Base-by-base conservation (phyloP, 2,329 filamentous ascomycete genomes). In the Calonectria pseudoreteaudii region DNA sequence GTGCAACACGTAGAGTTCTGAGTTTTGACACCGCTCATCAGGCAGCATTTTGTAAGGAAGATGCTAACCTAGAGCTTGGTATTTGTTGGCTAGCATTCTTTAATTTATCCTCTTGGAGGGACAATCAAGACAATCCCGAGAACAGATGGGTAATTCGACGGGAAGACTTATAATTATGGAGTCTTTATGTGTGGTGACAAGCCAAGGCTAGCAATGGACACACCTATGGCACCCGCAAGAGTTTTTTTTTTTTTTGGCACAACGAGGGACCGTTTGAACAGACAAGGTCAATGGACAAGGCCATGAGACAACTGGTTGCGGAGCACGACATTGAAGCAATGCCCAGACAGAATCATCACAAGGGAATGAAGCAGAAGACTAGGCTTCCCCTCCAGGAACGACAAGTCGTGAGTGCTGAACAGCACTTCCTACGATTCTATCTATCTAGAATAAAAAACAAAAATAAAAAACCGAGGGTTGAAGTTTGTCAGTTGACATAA, bases 401-500 rank as follows among this genome's bases (percentile, higher is more conserved):
- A 16, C 18, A 13, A 18, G 52, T n/a, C 9, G 18, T 41, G 9
- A 10, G 36, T 41, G 36, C n/a, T 47, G 16, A 8, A 18, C 16
- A 20, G 18, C 34, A 36, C 44, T 23, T 6, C 18, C 30, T 67
- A 65, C 56, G 7, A 28, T 13, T 60, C 56, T 70, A 18, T 60
- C 56, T 70, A 73, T 41, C 53, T 53, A 62, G 18, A 4, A 60
- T 20, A 20, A 60, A 65, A 50, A 38, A 14, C 44, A 64, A 65
- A 31, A 64, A n/a, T n/a, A 68, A 74, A 68, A 65, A 23, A 52
- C 73, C 20, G 11, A 31, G 66, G 67, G 66, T 80, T 79, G 75
- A 78, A 80, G 80, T 78, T 81, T 75, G 77, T 83, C 82, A 83
- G 81, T 81, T 78, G 80, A 82, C 77, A 80, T 80, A 77, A 60